Conservation (phyloP, 306 rosid species). For the Citrullus amarus region DNA sequence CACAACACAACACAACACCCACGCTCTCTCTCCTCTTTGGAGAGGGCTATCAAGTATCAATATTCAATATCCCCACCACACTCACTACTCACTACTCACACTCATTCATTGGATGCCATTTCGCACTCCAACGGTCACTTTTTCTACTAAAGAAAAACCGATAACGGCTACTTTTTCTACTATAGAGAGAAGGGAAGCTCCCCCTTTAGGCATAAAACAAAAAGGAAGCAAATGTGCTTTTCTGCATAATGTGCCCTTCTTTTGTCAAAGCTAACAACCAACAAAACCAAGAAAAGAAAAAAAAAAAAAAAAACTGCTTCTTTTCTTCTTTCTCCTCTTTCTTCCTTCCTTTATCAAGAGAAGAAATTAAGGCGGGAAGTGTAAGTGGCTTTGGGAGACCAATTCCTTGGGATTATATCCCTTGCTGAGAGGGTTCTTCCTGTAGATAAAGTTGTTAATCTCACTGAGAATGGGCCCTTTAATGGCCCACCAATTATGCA, state of each 20-base stretch:
- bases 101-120: constrained; percentile 21
- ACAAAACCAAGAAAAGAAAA: neutral
- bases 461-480: constrained; percentile 83
- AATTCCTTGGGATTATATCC: constrained; percentile 62
- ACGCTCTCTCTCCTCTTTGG: constrained; percentile 83
- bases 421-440: constrained; percentile 50
- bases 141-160: constrained; percentile 7
- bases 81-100: neutral
- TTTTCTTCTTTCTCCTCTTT: neutral
- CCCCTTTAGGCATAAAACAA: neutral
- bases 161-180: constrained; percentile 22
- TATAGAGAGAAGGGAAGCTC: neutral
- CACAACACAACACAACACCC: neutral
- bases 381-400: constrained; percentile 78
- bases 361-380: constrained; percentile 56
- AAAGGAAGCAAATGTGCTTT: neutral
- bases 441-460: constrained; percentile 46
- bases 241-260: neutral
- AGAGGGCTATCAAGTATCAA: constrained; percentile 47
- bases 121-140: constrained; percentile 30
- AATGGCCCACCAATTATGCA: constrained; percentile 49
- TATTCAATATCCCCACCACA: constrained; percentile 11
- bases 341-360: neutral
- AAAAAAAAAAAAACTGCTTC: neutral
- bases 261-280: neutral